Evolutionary conservation across 345 rosid genomes (phyloP), one percentile per base, ranked within the genome.

Genomic region (Eucalyptus sp.): DNA sequence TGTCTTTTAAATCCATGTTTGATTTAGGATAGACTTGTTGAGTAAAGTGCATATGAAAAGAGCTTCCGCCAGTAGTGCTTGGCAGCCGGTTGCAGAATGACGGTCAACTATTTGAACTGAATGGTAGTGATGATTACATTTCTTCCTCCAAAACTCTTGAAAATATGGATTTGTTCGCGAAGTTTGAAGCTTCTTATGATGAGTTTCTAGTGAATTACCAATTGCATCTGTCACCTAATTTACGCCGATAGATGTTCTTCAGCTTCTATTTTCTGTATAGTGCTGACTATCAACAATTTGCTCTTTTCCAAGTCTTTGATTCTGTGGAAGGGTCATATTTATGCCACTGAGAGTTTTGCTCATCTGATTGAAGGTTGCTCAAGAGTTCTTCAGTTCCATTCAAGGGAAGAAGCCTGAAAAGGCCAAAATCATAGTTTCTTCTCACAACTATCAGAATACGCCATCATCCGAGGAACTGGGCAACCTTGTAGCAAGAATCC

Each of bases 401-500:
- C 93, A 89, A 89, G 93, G 95, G 88, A 92, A 89, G 91, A 95
- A 90, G 88, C 91, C 93, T 80, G 95, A 89, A 87, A 93, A 93
- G 50, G 90, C 88, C 76, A 93, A 92, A 87, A 90, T 94, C 88
- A 94, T 95, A 48, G 94, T 94, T 91, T 95, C 97, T 52, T 94
- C 96, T n/a, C 96, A 95, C 92, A 93, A 94, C 87, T 93, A 93
- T 71, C 90, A 92, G 87, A 90, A 87, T 46, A 94, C 95, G 43
- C 95, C 95, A 56, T 93, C 95, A 13, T 88, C 89, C 20, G 95
- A 94, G 91, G 95, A 93, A 50, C 86, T 95, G 33, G 94, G 94
- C 50, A 89, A 92, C 89, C 95, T 94, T 66, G 94, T 90, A n/a
- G 96, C 93, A 12, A 90, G n/a, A 81, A 95, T 94, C 89, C 96